phyloP scores from a whole-genome alignment of 768 basidiomycete genomes.

The Russula olivacea region DNA sequence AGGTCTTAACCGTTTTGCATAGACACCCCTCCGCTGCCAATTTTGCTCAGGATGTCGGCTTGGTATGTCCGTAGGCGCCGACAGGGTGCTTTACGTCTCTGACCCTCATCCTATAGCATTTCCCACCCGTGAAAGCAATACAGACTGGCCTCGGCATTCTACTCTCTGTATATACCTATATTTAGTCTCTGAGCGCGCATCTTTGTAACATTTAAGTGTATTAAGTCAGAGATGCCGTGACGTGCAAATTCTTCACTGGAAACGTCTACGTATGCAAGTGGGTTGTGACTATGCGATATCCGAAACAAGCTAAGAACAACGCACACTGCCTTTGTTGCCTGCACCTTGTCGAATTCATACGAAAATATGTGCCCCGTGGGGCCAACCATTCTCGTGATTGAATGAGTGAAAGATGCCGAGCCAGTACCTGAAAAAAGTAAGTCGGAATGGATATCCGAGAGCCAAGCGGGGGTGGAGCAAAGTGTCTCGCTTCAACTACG shows the following conservation, averaged over 20 bases:
- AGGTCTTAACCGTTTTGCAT: too few species aligned
- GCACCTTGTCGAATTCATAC: slow-evolving; percentile 90
- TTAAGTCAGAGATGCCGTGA: slow-evolving; percentile 74
- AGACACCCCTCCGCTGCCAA: too few species aligned
- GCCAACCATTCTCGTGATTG: slow-evolving; percentile 75
- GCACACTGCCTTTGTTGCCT: slow-evolving; percentile 79
- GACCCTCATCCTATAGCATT: too few species aligned
- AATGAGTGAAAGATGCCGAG: slow-evolving; percentile 89
- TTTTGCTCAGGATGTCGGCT: too few species aligned
- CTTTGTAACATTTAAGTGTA: too few species aligned
- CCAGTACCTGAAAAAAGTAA: slow-evolving; percentile 60
- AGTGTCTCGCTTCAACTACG: slow-evolving; percentile 86
- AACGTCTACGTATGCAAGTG: background rate
- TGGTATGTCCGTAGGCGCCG: too few species aligned
- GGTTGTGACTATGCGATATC: slow-evolving; percentile 2
- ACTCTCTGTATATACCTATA: too few species aligned
- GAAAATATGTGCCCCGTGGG: slow-evolving; percentile 70
- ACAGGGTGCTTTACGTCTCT: too few species aligned
- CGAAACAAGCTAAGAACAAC: slow-evolving; percentile 27
- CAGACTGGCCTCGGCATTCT: too few species aligned
- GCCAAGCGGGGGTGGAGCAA: background rate
- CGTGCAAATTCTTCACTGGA: slow-evolving; percentile 79
- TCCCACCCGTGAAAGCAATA: too few species aligned
- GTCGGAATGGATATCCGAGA: background rate
- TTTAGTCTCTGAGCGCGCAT: too few species aligned